Conservation (phyloP, 495 filamentous ascomycete genomes). For the Pyrenula aspistea region DNA sequence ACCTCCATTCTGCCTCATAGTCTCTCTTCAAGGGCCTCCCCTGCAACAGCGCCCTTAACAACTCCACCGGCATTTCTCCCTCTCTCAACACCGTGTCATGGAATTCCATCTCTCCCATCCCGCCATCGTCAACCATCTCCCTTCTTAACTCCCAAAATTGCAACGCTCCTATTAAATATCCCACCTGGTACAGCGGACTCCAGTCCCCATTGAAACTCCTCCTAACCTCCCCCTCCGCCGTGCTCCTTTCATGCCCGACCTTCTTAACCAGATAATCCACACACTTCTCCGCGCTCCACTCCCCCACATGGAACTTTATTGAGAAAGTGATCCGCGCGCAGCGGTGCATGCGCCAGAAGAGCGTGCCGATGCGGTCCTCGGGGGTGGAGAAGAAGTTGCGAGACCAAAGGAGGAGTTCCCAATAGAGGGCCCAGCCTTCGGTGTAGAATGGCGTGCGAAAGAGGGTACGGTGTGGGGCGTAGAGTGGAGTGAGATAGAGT, state of each 20-base stretch:
- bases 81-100: slow-evolving; percentile 32
- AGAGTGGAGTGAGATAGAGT: slow-evolving; percentile 25
- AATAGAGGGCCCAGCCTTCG: slow-evolving; percentile 43
- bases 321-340: slow-evolving; percentile 40
- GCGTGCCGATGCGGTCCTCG: slow-evolving; percentile 32
- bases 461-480: slow-evolving; percentile 28
- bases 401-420: slow-evolving; percentile 39
- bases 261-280: slow-evolving; percentile 21
- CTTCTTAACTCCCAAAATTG: slow-evolving; percentile 29
- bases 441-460: slow-evolving; percentile 41
- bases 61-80: slow-evolving; percentile 39
- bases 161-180: slow-evolving; percentile 39
- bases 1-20: neutral
- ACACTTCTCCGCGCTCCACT: slow-evolving; percentile 31
- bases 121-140: slow-evolving; percentile 17
- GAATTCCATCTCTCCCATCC: slow-evolving; percentile 31
- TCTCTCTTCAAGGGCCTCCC: slow-evolving; percentile 7
- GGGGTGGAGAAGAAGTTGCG: slow-evolving; percentile 14
- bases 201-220: slow-evolving; percentile 32
- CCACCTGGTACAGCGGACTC: slow-evolving; percentile 37
- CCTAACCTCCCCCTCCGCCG: slow-evolving; percentile 43
- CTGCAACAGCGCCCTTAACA: slow-evolving; percentile 32
- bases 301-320: slow-evolving; percentile 35
- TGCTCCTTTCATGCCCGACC: slow-evolving; percentile 40
- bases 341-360: slow-evolving; percentile 40